phyloP scores from a whole-genome alignment of 306 rosid genomes.

The Dicorynia guianensis region DNA sequence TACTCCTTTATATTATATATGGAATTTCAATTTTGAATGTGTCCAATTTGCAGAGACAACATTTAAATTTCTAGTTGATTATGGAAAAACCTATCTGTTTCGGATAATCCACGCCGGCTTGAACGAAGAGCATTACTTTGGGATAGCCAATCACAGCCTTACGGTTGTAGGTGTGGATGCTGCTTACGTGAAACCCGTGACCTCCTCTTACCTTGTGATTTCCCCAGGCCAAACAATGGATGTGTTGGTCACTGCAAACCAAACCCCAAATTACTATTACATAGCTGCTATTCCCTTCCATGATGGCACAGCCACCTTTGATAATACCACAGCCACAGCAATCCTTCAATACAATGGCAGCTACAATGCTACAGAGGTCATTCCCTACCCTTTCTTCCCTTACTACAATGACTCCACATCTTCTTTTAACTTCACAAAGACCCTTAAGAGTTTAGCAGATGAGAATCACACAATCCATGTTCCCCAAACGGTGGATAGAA shows the following conservation, averaged over 20 bases:
- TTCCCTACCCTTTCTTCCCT: constrained; percentile 31
- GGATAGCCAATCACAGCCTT: constrained; percentile 45
- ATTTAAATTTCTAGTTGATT: background rate
- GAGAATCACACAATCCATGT: constrained; percentile 29
- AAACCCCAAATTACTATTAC: constrained; percentile 28
- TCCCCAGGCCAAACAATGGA: constrained; percentile 62
- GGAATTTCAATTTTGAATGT: too few relatives aligned
- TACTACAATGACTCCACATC: background rate
- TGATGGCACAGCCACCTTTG: background rate
- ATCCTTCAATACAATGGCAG: background rate
- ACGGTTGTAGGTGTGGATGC: constrained; percentile 43
- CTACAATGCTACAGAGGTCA: constrained; percentile 1
- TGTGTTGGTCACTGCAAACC: constrained; percentile 41
- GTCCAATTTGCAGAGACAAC: constrained; percentile 32
- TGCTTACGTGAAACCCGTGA: constrained; percentile 44
- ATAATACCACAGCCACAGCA: too few relatives aligned
- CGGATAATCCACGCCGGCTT: constrained; percentile 37
- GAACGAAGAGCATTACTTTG: constrained; percentile 46
- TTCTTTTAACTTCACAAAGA: constrained; percentile 24
- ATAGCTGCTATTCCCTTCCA: constrained; percentile 32
- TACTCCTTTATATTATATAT: too few relatives aligned
- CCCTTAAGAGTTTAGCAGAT: constrained; percentile 36
- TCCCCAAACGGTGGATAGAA: background rate
- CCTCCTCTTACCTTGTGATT: constrained; percentile 41
- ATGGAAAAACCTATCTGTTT: constrained; percentile 47